Percentiles rank a stretch among this genome's conserved stretches.
phyloP scores from a whole-genome alignment of 2,329 filamentous ascomycete genomes.

The Neonectria ditissima region DNA sequence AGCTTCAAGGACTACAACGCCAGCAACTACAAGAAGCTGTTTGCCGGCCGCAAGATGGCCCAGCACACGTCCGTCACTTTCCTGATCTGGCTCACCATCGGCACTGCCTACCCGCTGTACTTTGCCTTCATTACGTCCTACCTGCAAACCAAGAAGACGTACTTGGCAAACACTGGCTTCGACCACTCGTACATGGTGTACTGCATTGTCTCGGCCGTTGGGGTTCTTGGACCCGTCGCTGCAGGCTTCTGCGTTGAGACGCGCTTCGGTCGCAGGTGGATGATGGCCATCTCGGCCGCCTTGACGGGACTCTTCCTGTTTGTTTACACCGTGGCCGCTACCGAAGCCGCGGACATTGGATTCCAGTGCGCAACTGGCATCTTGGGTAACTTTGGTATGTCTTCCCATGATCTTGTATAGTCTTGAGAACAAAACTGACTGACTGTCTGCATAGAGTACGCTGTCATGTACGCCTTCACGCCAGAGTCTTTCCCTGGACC shows the following conservation, averaged over 20 bases:
- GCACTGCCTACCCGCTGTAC: slow-evolving; percentile 60
- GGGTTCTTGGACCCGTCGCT: slow-evolving; percentile 54
- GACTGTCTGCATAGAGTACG: slow-evolving; percentile 30
- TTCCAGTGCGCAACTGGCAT: slow-evolving; percentile 55
- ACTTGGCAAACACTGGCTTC: slow-evolving; percentile 42
- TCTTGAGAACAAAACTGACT: background rate
- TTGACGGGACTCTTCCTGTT: slow-evolving; percentile 58
- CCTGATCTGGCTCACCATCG: slow-evolving; percentile 58
- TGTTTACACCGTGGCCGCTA: slow-evolving; percentile 54
- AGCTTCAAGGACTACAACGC: slow-evolving; percentile 44
- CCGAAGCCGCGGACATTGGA: slow-evolving; percentile 47
- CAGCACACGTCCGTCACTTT: slow-evolving; percentile 53
- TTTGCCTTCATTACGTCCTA: slow-evolving; percentile 61
- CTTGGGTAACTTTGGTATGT: slow-evolving; percentile 52
- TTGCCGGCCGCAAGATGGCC: slow-evolving; percentile 48
- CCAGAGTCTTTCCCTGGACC: slow-evolving; percentile 67
- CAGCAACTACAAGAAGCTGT: slow-evolving; percentile 49
- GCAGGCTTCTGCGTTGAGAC: slow-evolving; percentile 56
- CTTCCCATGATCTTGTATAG: background rate
- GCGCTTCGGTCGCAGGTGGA: slow-evolving; percentile 55
- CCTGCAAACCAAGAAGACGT: slow-evolving; percentile 52
- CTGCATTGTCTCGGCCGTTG: slow-evolving; percentile 53
- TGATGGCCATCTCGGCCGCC: slow-evolving; percentile 57
- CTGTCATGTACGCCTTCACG: slow-evolving; percentile 55
- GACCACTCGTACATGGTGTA: slow-evolving; percentile 51